Base-by-base conservation (phyloP, 2,329 filamentous ascomycete genomes). In the Fusarium mangiferae region DNA sequence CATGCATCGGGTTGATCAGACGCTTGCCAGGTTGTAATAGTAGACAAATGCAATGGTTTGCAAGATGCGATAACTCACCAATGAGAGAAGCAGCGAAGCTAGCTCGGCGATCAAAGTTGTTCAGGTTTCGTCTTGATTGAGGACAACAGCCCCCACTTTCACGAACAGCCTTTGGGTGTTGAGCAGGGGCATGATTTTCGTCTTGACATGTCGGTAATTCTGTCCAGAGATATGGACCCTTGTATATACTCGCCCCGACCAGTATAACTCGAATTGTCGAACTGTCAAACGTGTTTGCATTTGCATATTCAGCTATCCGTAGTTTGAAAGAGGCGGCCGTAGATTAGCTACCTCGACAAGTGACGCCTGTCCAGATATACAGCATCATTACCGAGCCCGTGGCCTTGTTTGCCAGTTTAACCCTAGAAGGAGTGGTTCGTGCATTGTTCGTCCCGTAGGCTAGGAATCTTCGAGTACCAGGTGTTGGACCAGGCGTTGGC, bases 401-500 rank as follows among this genome's bases (percentile, higher is more conserved):
- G 70, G 57, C 45, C 49, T 55, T 70, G 54, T 49, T 55, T 68
- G 36, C 36, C 39, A 62, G 42, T 68, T 55, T 62, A 24, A 33
- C 52, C 65, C 62, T 62, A 57, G 62, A 26, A 30, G 20, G 62
- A 49, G 44, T 76, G 73, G 70, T 60, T 62, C 69, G 69, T 77
- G 59, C 74, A 55, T 56, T 63, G 36, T 52, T 67, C 62, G 62
- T 56, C 63, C 55, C 48, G 54, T 62, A 56, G 56, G 68, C 45
- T 64, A 58, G 56, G 62, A 68, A 56, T 33, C 52, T 60, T 62
- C 60, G 41, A 63, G 51, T 71, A 61, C 64, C 58, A 72, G 60
- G 49, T 64, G 51, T 60, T 73, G 73, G 73, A 60, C 71, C 39
- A 45, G 62, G 58, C 49, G 51, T 41, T 49, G 54, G 70, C 63